A percentile compares a stretch with the other conserved stretches of the same genome.
Evolutionary conservation across 2,329 filamentous ascomycete species (phyloP).

Genomic region (Chaetomiaceae sp.): DNA sequence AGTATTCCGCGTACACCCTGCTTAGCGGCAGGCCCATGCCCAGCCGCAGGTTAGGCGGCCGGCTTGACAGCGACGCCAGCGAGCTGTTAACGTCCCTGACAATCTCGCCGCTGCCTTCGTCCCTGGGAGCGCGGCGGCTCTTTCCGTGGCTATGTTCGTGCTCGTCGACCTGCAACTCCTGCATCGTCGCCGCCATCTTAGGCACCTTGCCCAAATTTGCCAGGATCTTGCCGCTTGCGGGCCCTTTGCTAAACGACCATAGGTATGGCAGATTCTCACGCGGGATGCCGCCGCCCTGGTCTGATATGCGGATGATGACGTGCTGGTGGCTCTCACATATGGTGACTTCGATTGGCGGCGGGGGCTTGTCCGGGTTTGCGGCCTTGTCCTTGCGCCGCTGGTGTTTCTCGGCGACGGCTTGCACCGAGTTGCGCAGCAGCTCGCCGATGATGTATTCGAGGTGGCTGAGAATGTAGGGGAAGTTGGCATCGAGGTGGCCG

Average conservation of each 20-base stretch:
- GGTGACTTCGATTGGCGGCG: slow-evolving; percentile 86
- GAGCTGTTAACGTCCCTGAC: slow-evolving; percentile 47
- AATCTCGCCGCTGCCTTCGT: slow-evolving; percentile 36
- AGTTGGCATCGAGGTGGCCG: slow-evolving; percentile 83
- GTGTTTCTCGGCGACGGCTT: slow-evolving; percentile 79
- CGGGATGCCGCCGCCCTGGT: slow-evolving; percentile 89
- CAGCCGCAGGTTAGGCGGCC: slow-evolving; percentile 80
- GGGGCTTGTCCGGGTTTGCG: slow-evolving; percentile 15
- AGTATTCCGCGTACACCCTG: slow-evolving; percentile 94
- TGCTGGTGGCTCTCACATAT: slow-evolving; percentile 93
- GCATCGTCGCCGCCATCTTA: slow-evolving; percentile 86
- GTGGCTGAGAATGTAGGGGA: slow-evolving; percentile 94
- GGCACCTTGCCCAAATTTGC: slow-evolving; percentile 83
- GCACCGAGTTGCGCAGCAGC: slow-evolving; percentile 88
- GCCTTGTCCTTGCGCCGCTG: slow-evolving; percentile 34
- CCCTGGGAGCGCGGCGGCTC: slow-evolving; percentile 31
- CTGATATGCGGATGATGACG: slow-evolving; percentile 93
- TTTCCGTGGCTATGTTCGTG: neutral
- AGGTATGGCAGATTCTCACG: slow-evolving; percentile 80
- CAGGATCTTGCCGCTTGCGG: slow-evolving; percentile 70
- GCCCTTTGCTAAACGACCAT: slow-evolving; percentile 96
- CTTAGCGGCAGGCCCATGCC: slow-evolving; percentile 94
- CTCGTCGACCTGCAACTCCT: slow-evolving; percentile 62
- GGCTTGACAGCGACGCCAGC: slow-evolving; percentile 71
- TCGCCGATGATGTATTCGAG: slow-evolving; percentile 97